phyloP scores from a whole-genome alignment of 2,329 filamentous ascomycete species.

The Colletotrichum neosansevieriae region DNA sequence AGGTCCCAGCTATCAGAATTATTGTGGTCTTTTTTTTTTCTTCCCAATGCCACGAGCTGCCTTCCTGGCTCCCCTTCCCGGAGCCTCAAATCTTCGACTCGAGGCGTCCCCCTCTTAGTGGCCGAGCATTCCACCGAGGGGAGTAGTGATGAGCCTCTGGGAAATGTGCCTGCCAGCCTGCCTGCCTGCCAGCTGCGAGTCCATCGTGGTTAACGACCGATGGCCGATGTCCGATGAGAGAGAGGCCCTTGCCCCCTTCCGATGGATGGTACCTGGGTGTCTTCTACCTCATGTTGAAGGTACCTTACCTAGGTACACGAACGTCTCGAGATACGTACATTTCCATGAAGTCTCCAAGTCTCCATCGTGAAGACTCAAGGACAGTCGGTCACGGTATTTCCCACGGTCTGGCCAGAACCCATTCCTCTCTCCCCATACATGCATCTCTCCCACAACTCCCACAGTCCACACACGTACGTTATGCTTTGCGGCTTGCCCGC shows the following conservation, averaged over 20 bases:
- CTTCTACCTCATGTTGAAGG: not conserved
- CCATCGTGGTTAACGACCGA: not conserved
- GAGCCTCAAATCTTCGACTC: slow-evolving; percentile 8
- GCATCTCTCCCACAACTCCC: slow-evolving; percentile 15
- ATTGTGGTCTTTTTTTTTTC: not conserved
- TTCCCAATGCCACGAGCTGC: too few relatives aligned
- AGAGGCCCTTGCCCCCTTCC: not conserved
- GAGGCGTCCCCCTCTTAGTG: slow-evolving; percentile 33
- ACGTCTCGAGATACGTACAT: not conserved
- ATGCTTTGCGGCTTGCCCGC: slow-evolving; percentile 20
- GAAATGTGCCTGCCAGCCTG: too few relatives aligned
- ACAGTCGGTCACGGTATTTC: slow-evolving; percentile 18
- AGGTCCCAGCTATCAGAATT: slow-evolving; percentile 15
- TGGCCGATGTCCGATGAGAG: not conserved
- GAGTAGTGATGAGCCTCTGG: slow-evolving; percentile 11
- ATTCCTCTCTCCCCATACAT: not conserved
- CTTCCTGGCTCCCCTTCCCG: not conserved
- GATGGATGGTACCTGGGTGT: not conserved
- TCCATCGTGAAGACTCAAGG: not conserved
- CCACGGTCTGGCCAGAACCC: slow-evolving; percentile 28
- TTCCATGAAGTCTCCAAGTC: not conserved
- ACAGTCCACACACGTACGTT: slow-evolving; percentile 31
- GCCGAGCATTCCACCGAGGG: slow-evolving; percentile 39
- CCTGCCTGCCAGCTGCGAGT: too few relatives aligned
- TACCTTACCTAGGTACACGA: too few relatives aligned